These are phyloP conservation scores for Astraeus odoratus DNA, from an alignment of 768 basidiomycete species.

Conservation along the genomic window DNA sequence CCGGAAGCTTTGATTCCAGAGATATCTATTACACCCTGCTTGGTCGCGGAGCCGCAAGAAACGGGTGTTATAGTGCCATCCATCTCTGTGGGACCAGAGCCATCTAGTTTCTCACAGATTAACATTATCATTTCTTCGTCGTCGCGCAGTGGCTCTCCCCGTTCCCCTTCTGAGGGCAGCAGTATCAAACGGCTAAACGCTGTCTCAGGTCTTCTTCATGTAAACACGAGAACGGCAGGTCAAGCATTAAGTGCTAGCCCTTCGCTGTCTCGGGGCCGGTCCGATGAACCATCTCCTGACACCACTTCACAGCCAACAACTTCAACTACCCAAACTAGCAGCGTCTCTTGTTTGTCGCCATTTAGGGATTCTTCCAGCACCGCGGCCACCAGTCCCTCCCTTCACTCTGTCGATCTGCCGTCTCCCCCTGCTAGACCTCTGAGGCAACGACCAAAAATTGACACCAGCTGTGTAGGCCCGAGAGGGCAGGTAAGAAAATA, in stretches of 20 bases:
- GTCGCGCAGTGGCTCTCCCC: slow-evolving; percentile 24
- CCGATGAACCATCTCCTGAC: slow-evolving; percentile 18
- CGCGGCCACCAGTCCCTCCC: slow-evolving; percentile 19
- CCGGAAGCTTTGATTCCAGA: slow-evolving; percentile 22
- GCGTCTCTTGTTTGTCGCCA: slow-evolving; percentile 17
- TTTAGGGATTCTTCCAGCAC: slow-evolving; percentile 23
- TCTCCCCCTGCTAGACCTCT: slow-evolving; percentile 15
- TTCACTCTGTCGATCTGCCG: slow-evolving; percentile 15
- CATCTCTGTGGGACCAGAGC: slow-evolving; percentile 3
- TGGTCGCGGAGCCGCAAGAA: slow-evolving; percentile 7
- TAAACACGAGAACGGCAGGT: slow-evolving; percentile 22
- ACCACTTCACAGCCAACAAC: slow-evolving; percentile 21
- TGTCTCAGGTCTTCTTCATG: slow-evolving; percentile 10
- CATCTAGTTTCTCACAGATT: slow-evolving; percentile 22
- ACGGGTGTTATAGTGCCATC: slow-evolving; percentile 9
- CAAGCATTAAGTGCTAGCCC: slow-evolving; percentile 11
- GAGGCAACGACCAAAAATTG: slow-evolving; percentile 27
- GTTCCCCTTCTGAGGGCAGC: slow-evolving; percentile 18
- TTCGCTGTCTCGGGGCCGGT: slow-evolving; percentile 10
- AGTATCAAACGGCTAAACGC: slow-evolving; percentile 21
- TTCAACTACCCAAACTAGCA: slow-evolving; percentile 20
- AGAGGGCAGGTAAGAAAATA: slow-evolving; percentile 26
- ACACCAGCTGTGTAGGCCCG: slow-evolving; percentile 26
- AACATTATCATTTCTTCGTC: slow-evolving; percentile 24
- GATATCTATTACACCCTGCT: slow-evolving; percentile 12